Evolutionary conservation across 2,329 filamentous ascomycete species (phyloP), one percentile per base, ranked within the genome.

Genomic region (Aspergillus luchuensis): DNA sequence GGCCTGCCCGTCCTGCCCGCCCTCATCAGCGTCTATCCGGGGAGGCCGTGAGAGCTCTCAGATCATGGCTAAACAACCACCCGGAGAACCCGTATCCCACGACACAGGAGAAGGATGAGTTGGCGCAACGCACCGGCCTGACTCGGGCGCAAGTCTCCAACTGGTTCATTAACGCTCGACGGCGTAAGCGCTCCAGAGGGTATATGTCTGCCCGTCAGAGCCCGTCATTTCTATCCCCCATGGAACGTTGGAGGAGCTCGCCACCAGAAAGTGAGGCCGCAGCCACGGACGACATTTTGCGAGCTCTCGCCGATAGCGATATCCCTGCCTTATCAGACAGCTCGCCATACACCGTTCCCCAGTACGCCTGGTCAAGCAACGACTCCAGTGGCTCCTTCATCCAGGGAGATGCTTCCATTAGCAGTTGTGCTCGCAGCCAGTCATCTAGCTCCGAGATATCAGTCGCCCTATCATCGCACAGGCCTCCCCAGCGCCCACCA

Each of bases 111-210:
- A 94, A 92, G 71, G 89, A 91, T 64, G 84, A 85, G 60, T 80
- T 96, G 8, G 88, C 90, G 74, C 84, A 84, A 47, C 85, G 89
- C 69, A 96, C 92, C 0, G 90, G 91, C 8, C 81, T 96, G 38
- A 91, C 86, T 73, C 86, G 90, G 68, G 89, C 83, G n/a, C 92
- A 96, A 72, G 92, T 96, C 68, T 89, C 89, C 4, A 96, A 95
- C 73, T 96, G 91, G 92, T 85, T 96, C 48, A 91, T 91, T 58
- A 96, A 96, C 73, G 91, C 91, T 56, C 87, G 92, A 36, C 86
- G 92, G 58, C 84, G 92, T 60, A 64, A 49, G 54, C 25, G 47
- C 4, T 50, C 38, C 28, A 19, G 23, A 17, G 7, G 52, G 5
- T 13, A 33, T 23, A 28, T 41, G 10, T 13, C 15, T 21, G 19